Conservation (phyloP, 495 filamentous ascomycete genomes). For the Penicillium psychrofluorescens region DNA sequence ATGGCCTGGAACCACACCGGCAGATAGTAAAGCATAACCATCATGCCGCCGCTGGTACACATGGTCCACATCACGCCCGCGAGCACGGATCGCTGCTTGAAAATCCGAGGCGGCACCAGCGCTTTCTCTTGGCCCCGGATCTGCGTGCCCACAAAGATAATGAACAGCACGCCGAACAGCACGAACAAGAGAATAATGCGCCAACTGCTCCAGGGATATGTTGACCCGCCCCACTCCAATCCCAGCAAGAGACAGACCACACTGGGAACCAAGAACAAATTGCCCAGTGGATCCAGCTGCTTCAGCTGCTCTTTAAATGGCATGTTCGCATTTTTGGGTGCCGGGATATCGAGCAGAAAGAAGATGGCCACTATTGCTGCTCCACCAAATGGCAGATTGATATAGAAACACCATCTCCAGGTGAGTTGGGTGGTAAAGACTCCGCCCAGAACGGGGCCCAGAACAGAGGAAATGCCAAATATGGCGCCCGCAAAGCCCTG, state of each 20-base stretch:
- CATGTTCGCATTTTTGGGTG: background rate
- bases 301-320: slow-evolving; percentile 32
- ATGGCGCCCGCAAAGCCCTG: slow-evolving; percentile 37
- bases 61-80: slow-evolving; percentile 32
- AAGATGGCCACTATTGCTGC: slow-evolving; percentile 39
- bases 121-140: slow-evolving; percentile 35
- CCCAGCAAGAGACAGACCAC: slow-evolving; percentile 51
- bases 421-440: slow-evolving; percentile 38
- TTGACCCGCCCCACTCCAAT: slow-evolving; percentile 53
- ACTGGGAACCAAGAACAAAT: slow-evolving; percentile 40
- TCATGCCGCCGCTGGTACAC: slow-evolving; percentile 17
- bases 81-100: slow-evolving; percentile 47
- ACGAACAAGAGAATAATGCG: slow-evolving; percentile 48
- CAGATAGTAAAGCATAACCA: slow-evolving; percentile 50
- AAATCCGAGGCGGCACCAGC: slow-evolving; percentile 49
- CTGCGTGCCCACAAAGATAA: slow-evolving; percentile 41
- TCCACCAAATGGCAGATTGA: slow-evolving; percentile 57
- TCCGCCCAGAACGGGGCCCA: slow-evolving; percentile 49
- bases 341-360: slow-evolving; percentile 32
- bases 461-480: slow-evolving; percentile 38
- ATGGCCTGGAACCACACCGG: slow-evolving; percentile 75
- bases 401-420: slow-evolving; percentile 66
- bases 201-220: slow-evolving; percentile 45
- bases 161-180: slow-evolving; percentile 34
- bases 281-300: slow-evolving; percentile 41